Conservation (phyloP, 1,284 basidiomycete species). For the Coniophora puteana region DNA sequence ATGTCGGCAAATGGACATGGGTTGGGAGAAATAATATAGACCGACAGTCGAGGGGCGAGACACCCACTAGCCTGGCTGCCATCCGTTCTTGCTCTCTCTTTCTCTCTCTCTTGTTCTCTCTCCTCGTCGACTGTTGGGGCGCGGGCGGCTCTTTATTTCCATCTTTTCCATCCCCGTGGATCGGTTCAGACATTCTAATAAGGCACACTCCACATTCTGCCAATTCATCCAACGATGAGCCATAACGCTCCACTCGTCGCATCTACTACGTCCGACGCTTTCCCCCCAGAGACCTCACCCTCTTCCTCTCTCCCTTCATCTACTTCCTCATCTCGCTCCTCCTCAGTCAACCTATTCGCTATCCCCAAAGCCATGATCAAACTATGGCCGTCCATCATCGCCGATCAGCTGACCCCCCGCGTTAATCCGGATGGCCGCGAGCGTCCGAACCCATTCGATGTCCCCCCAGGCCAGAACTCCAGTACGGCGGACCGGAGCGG, state of each 20-base stretch:
- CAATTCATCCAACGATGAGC: too few relatives aligned
- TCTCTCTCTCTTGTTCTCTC: too few relatives aligned
- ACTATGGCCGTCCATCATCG: conserved; percentile 58
- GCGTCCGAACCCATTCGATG: conserved; percentile 70
- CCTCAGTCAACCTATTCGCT: conserved; percentile 16
- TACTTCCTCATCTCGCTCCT: conserved; percentile 16
- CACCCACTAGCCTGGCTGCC: too few relatives aligned
- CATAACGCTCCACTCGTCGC: conserved; percentile 16
- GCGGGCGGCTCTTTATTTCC: too few relatives aligned
- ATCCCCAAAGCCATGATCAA: conserved; percentile 51
- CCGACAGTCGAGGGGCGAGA: too few relatives aligned
- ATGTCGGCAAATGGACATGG: too few relatives aligned
- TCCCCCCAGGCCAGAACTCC: conserved; percentile 14
- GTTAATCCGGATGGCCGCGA: conserved; percentile 49
- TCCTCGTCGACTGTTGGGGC: too few relatives aligned
- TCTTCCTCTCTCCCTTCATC: conserved; percentile 12
- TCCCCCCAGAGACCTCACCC: conserved; percentile 9
- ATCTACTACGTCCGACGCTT: conserved; percentile 12
- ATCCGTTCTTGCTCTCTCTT: too few relatives aligned
- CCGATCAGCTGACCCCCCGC: conserved; percentile 72
- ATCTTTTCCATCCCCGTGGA: too few relatives aligned
- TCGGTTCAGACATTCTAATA: too few relatives aligned
- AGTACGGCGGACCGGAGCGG: conserved; percentile 37
- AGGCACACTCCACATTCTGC: too few relatives aligned
- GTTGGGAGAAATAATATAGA: too few relatives aligned